phyloP scores from a whole-genome alignment of 139 green algal species.

The Haematococcus lacustris region DNA sequence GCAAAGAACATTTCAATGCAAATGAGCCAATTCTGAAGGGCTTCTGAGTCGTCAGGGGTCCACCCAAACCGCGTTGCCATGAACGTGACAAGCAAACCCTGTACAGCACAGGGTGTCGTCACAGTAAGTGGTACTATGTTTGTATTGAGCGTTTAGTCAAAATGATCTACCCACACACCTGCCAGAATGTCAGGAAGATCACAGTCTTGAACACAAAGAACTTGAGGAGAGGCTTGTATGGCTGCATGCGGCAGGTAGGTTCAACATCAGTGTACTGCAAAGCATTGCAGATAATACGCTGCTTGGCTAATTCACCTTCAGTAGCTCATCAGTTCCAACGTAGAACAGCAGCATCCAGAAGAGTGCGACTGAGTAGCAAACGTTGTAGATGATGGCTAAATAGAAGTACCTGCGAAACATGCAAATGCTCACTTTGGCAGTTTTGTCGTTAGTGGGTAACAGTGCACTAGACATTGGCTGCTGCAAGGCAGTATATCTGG shows the following conservation, averaged over 20 bases:
- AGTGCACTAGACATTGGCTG: too few species aligned
- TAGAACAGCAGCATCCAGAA: conserved; percentile 94
- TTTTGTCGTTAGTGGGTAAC: too few species aligned
- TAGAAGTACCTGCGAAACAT: conserved; percentile 61
- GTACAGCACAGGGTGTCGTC: background rate
- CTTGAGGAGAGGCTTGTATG: conserved; percentile 91
- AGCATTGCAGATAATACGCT: too few species aligned
- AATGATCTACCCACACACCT: too few species aligned
- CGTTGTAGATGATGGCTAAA: conserved; percentile 88
- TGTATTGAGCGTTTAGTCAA: too few species aligned
- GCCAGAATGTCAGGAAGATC: conserved; percentile 97
- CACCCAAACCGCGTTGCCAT: conserved; percentile 7
- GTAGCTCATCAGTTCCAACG: conserved; percentile 81
- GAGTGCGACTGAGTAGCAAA: conserved; percentile 87
- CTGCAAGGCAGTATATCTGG: too few species aligned
- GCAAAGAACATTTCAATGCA: conserved; percentile 91
- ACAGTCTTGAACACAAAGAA: conserved; percentile 93
- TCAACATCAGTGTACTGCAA: too few species aligned
- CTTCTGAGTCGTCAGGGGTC: conserved; percentile 32
- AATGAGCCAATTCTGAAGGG: conserved; percentile 90
- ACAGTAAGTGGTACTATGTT: background rate
- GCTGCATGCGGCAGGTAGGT: conserved; percentile 26
- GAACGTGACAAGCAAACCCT: conserved; percentile 11
- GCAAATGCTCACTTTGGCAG: too few species aligned
- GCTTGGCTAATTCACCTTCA: conserved; percentile 49